Percentiles rank a stretch among this genome's conserved stretches.
phyloP scores from a whole-genome alignment of 305 asterid genomes.

The Caryopteris hybrid region DNA sequence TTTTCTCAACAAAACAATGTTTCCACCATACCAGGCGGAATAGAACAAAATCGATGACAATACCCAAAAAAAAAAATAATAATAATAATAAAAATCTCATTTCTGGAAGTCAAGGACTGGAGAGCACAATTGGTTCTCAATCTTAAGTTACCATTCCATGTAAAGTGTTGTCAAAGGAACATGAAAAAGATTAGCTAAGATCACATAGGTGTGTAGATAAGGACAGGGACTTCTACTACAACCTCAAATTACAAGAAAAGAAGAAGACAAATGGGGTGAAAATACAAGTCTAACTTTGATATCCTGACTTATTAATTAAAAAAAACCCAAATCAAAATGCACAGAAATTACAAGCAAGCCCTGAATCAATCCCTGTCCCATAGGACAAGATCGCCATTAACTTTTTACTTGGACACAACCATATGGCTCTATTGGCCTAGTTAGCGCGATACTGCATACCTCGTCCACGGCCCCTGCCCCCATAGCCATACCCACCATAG shows the following conservation, averaged over 20 bases:
- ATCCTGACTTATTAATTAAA: conserved; percentile 2
- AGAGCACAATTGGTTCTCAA: no score
- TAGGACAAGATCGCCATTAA: conserved; percentile 25
- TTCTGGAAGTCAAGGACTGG: no score
- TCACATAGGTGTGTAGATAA: background rate
- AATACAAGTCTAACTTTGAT: background rate
- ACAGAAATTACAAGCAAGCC: conserved; percentile 14
- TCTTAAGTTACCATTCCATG: no score
- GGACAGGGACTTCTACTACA: background rate
- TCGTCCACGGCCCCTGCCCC: conserved; percentile 63
- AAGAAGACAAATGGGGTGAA: background rate
- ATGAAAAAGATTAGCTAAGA: background rate
- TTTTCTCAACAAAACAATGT: no score
- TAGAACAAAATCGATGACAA: no score
- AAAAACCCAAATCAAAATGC: conserved; percentile 6
- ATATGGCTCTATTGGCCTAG: conserved; percentile 18
- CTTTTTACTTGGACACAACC: conserved; percentile 12
- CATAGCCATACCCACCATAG: conserved; percentile 45
- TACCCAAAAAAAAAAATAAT: no score
- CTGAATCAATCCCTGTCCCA: conserved; percentile 32
- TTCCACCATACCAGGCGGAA: no score
- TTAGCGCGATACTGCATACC: conserved; percentile 29
- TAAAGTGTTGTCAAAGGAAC: no score
- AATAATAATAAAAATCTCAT: no score
- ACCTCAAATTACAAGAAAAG: background rate